These are phyloP conservation scores for Echinosophora koreensis DNA, from an alignment of 306 rosid genomes.

Conservation along the genomic window DNA sequence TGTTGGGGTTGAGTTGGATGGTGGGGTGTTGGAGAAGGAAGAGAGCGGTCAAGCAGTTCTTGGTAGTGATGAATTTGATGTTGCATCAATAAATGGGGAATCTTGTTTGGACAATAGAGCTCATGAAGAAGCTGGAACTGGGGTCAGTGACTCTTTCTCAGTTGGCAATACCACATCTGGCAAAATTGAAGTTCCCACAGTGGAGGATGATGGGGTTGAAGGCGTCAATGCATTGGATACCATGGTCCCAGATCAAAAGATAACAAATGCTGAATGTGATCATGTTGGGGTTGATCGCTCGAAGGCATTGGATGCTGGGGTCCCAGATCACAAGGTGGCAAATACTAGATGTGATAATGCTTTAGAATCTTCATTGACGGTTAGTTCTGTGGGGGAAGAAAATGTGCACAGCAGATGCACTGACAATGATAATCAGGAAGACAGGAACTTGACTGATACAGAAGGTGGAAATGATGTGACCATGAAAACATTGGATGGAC, in stretches of 20 bases:
- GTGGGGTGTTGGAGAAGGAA: conserved; percentile 43
- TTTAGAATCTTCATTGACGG: conserved; percentile 42
- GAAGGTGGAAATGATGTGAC: conserved; percentile 45
- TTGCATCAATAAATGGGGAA: neutral
- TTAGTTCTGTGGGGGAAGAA: conserved; percentile 48
- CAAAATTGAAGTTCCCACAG: conserved; percentile 35
- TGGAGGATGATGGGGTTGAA: conserved; percentile 40
- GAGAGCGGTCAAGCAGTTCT: conserved; percentile 22
- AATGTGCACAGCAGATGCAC: conserved; percentile 39
- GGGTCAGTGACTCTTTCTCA: conserved; percentile 32
- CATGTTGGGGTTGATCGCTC: conserved; percentile 39
- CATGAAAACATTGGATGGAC: conserved; percentile 48
- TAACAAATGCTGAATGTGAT: conserved; percentile 35
- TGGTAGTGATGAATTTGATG: conserved; percentile 38
- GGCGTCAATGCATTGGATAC: conserved; percentile 43
- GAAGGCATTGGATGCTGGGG: conserved; percentile 47
- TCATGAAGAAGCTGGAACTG: conserved; percentile 32
- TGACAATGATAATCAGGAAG: conserved; percentile 48
- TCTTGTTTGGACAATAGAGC: conserved; percentile 40
- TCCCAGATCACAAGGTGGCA: conserved; percentile 31
- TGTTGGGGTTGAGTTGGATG: conserved; percentile 38
- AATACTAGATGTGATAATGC: conserved; percentile 46
- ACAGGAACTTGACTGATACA: conserved; percentile 31
- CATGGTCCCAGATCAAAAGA: conserved; percentile 37
- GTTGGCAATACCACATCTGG: conserved; percentile 34